Evolutionary conservation across 768 basidiomycete genomes (phyloP).

Genomic region (Tephrocybe sp.): DNA sequence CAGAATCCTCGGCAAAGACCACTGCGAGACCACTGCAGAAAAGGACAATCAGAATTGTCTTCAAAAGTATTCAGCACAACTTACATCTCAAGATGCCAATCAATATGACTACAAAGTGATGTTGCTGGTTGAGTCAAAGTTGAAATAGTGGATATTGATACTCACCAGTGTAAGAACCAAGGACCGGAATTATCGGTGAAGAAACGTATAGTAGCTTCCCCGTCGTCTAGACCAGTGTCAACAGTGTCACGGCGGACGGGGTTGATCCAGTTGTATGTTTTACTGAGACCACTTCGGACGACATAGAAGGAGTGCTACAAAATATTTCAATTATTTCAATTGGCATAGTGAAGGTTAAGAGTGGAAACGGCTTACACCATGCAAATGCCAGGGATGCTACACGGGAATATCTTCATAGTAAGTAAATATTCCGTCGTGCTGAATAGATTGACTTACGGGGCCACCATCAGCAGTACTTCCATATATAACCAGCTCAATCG

Average conservation of each 20-base stretch:
- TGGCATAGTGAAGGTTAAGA: background rate
- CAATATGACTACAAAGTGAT: background rate
- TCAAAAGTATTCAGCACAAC: background rate
- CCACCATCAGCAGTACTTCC: constrained; percentile 1
- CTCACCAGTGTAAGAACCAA: background rate
- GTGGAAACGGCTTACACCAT: background rate
- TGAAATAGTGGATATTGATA: background rate
- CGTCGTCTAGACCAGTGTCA: constrained; percentile 2
- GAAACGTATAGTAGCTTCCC: constrained; percentile 1
- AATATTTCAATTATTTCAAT: no score
- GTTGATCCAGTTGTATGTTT: background rate
- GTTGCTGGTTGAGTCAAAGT: background rate
- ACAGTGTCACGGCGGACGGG: constrained; percentile 5
- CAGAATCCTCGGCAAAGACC: background rate
- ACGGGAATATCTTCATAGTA: background rate
- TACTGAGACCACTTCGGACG: background rate
- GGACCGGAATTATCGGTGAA: constrained; percentile 1
- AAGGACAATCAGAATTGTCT: background rate
- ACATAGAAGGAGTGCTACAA: background rate
- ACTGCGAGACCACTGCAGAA: background rate
- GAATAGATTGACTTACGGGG: background rate
- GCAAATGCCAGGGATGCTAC: constrained; percentile 4
- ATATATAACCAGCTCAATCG: constrained; percentile 40
- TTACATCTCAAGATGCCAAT: background rate
- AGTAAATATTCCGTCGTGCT: background rate